Evolutionary conservation across 2,329 filamentous ascomycete species (phyloP), one percentile per base, ranked within the genome.

Genomic region (Sporothrix protearum): DNA sequence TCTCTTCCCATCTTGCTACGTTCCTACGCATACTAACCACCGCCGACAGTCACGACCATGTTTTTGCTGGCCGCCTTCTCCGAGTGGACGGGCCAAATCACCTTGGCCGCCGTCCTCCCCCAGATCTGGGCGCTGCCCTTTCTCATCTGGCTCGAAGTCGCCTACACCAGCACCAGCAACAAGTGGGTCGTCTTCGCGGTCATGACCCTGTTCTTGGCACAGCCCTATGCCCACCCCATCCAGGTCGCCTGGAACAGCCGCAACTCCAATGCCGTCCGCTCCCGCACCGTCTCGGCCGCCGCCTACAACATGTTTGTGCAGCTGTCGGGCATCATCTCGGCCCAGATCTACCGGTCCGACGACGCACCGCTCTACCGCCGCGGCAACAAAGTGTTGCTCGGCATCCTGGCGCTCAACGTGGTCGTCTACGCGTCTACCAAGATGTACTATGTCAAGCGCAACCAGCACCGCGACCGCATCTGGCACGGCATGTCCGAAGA

Each of bases 241-340:
- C 69, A 78, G 85, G 88, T 89, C 0, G 86, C 84, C 0, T 86
- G 88, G 78, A 88, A 85, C 1, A 88, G 86, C 3, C 83, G 87
- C 69, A 91, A 91, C 76, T 85, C 87, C 1, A 87, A 88, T 39
- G 84, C 85, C 1, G 88, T 91, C 0, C 83, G 88, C 1, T 90
- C 88, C 0, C 80, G 89, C 2, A 87, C 89, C 0, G 86, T 91
- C 10, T 85, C 86, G 0, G 84, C 85, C 0, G 88, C 87, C 0
- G 73, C 89, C 8, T 90, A 90, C 79, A 91, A 90, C 76, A 85
- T 85, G 83, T 80, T 80, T 33, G 82, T 85, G 0, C 84, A 85
- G 72, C 79, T 81, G 0, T 80, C 80, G 28, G 81, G 78, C 67
- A 83, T 85, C 64, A 80, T 83, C 45, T 77, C 79, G 0, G 81